Evolutionary conservation across 129 eudicot genomes (phyloP).

Genomic region (Heracleum sosnowskyi): DNA sequence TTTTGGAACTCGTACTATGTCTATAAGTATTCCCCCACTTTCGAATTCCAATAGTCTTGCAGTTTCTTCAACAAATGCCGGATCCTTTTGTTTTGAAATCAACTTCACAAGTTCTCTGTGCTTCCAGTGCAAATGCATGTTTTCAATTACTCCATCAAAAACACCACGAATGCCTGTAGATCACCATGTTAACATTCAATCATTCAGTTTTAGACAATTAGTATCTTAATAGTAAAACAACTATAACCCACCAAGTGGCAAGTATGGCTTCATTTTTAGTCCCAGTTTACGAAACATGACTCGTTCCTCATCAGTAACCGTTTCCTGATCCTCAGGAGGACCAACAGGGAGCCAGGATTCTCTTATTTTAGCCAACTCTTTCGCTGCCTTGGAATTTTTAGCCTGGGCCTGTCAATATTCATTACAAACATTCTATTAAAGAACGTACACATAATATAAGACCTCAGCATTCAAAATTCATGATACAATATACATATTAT

Average conservation of each 20-base stretch:
- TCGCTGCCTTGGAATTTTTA: constrained; percentile 78
- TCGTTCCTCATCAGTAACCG: constrained; percentile 91
- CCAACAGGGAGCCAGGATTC: constrained; percentile 80
- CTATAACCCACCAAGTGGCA: constrained; percentile 75
- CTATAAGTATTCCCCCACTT: constrained; percentile 91
- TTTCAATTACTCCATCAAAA: constrained; percentile 95
- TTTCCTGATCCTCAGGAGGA: constrained; percentile 93
- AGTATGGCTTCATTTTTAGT: constrained; percentile 84
- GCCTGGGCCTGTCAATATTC: constrained; percentile 61
- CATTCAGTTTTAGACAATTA: constrained; percentile 5
- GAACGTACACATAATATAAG: background rate
- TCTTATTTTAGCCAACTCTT: constrained; percentile 68
- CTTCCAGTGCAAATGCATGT: constrained; percentile 98
- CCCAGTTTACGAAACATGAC: constrained; percentile 84
- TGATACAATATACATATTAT: background rate
- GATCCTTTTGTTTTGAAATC: constrained; percentile 76
- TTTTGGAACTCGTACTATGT: constrained; percentile 82
- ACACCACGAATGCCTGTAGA: constrained; percentile 91
- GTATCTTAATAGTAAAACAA: constrained; percentile 3
- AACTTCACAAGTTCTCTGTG: constrained; percentile 94
- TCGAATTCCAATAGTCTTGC: constrained; percentile 86
- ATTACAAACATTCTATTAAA: background rate
- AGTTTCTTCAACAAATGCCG: constrained; percentile 86
- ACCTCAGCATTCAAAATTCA: background rate
- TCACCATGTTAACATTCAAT: constrained; percentile 18